Evolutionary conservation across 2,329 filamentous ascomycete species (phyloP), one percentile per base, ranked within the genome.

Genomic region (Phoma sp.): DNA sequence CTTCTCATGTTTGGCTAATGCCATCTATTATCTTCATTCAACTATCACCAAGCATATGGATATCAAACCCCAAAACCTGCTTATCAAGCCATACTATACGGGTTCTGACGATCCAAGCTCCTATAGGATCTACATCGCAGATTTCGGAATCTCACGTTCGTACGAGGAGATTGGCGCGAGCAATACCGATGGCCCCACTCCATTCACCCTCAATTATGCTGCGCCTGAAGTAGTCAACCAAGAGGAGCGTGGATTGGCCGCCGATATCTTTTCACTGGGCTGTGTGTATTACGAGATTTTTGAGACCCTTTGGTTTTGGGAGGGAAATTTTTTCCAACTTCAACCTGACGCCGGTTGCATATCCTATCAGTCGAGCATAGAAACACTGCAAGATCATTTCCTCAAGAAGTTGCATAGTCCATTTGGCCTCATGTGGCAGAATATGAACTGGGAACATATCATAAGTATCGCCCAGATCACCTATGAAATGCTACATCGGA

Each of bases 21-120:
- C 56, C 1, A 11, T 67, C 4, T 4, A 14, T 0, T 66, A 52
- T 36, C 60, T 70, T 1, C 67, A 68, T 34, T 10, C 21, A 3
- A 15, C 38, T 0, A 29, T 40, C 7, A 48, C 63, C 2, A 68
- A 67, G 23, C 66, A 70, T 40, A 66, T 64, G 65, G 65, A 69
- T 26, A 67, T 70, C 56, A 66, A 68, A 25, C 67, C 66, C 1
- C 40, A 58, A 26, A 70, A 69, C 20, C 21, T 68, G 1, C 55
- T 70, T 0, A 56, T 70, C 1, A 14, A 47, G n/a, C 20, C 38
- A 15, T 12, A 17, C 15, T 2, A n/a, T n/a, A n/a, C 38, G 25
- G 1, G 18, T 10, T 4, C 5, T 25, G 23, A 5, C 23, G 23
- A 25, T 25, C 5, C n/a, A n/a, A n/a, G n/a, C n/a, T n/a, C 23